Conservation (phyloP, 2,329 filamentous ascomycete genomes). For the Pseudonectria foliicola region DNA sequence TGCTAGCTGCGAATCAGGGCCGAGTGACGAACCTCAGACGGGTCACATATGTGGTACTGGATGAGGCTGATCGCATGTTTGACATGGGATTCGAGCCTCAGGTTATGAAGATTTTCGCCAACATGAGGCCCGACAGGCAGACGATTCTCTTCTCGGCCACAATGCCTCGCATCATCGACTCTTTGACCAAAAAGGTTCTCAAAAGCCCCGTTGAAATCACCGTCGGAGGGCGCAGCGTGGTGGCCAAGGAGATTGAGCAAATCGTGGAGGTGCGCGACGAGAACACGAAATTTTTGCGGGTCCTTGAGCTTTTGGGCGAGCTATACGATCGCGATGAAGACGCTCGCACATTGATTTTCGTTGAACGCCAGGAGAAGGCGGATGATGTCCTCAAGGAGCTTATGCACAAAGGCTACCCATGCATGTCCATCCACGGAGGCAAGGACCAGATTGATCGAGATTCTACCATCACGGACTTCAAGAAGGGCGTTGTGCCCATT, state of each 20-base stretch:
- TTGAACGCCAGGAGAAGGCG: conserved; percentile 85
- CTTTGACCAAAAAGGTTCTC: conserved; percentile 80
- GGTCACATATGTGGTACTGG: conserved; percentile 89
- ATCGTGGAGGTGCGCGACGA: conserved; percentile 83
- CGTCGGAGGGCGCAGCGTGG: conserved; percentile 80
- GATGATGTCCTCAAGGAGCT: conserved; percentile 73
- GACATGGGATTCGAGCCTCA: conserved; percentile 99
- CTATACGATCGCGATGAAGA: conserved; percentile 84
- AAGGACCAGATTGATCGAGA: conserved; percentile 92
- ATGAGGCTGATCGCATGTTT: conserved; percentile 98
- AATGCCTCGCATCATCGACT: conserved; percentile 89
- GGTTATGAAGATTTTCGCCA: conserved; percentile 91
- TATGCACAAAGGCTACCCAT: conserved; percentile 78
- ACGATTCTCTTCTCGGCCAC: conserved; percentile 96
- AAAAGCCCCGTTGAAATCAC: conserved; percentile 83
- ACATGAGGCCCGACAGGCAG: conserved; percentile 85
- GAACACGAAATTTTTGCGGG: conserved; percentile 71
- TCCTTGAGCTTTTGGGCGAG: conserved; percentile 81
- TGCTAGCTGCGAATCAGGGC: conserved; percentile 88
- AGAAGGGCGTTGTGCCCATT: conserved; percentile 80
- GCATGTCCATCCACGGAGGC: conserved; percentile 88
- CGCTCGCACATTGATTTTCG: conserved; percentile 81
- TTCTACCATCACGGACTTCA: conserved; percentile 89
- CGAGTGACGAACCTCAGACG: conserved; percentile 84
- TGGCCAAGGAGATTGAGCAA: conserved; percentile 88